Conservation (phyloP, 2,329 filamentous ascomycete genomes). For the Chrysoporthe deuterocubensis region DNA sequence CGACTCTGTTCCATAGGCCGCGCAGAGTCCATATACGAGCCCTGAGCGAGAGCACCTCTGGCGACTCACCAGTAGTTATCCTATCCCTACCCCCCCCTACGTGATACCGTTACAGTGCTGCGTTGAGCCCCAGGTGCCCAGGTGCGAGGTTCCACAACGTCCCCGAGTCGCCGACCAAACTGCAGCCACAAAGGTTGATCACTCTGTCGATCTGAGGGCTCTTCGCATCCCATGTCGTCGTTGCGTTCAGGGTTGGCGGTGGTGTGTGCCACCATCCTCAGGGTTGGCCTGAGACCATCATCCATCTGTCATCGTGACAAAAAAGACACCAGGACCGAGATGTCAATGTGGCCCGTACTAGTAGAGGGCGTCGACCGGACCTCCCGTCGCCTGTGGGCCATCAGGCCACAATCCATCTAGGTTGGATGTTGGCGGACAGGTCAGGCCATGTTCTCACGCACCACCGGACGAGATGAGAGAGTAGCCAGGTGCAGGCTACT, state of each 20-base stretch:
- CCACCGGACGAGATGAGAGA: slow-evolving; percentile 15
- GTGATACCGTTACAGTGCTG: not conserved
- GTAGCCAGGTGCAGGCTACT: slow-evolving; percentile 12
- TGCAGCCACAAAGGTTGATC: slow-evolving; percentile 23
- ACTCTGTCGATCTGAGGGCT: slow-evolving; percentile 13
- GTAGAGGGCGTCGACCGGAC: not conserved
- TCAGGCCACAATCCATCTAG: slow-evolving; percentile 9
- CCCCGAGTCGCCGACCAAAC: slow-evolving; percentile 28
- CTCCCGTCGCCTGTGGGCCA: not conserved
- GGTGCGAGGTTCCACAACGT: slow-evolving; percentile 18
- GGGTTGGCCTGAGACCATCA: not conserved
- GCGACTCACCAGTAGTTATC: not conserved
- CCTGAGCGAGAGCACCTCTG: not conserved
- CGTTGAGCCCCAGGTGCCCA: not conserved
- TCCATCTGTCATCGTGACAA: not conserved
- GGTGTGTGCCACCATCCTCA: slow-evolving; percentile 13
- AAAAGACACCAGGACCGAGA: not conserved
- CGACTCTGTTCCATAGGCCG: slow-evolving; percentile 17
- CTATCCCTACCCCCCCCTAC: not conserved
- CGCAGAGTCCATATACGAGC: slow-evolving; percentile 2
- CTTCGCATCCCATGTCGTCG: not conserved
- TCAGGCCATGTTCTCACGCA: slow-evolving; percentile 10
- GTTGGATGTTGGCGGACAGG: slow-evolving; percentile 2
- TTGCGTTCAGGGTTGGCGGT: slow-evolving; percentile 16
- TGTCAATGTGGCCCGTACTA: not conserved